Evolutionary conservation across 2,329 filamentous ascomycete genomes (phyloP).

Genomic region (Colletotrichum sp.): DNA sequence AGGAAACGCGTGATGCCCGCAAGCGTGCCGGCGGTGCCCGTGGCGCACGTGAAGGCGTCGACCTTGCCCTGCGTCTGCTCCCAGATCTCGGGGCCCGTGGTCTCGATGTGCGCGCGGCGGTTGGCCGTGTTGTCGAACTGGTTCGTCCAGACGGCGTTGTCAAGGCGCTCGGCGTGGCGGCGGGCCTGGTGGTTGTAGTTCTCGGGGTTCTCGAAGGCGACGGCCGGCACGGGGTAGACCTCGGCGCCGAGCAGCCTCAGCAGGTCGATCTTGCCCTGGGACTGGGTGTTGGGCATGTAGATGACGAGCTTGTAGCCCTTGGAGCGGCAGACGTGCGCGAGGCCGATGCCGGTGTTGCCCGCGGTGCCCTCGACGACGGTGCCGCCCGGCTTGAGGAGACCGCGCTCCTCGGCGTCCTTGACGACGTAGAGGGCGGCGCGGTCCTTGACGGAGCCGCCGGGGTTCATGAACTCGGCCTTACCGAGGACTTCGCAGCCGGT

Average conservation of each 20-base stretch:
- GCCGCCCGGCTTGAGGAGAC: constrained; percentile 81
- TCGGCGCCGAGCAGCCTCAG: constrained; percentile 90
- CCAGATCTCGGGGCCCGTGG: constrained; percentile 98
- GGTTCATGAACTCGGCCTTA: constrained; percentile 99
- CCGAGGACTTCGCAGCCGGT: constrained; percentile 94
- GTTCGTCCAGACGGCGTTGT: constrained; percentile 97
- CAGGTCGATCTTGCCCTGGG: constrained; percentile 96
- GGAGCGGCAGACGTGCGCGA: constrained; percentile 93
- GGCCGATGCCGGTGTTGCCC: constrained; percentile 96
- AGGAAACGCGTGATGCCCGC: constrained; percentile 88
- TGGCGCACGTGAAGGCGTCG: constrained; percentile 95
- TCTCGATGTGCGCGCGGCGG: constrained; percentile 92
- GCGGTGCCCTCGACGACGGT: constrained; percentile 97
- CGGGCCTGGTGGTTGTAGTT: constrained; percentile 99
- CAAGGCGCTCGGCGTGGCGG: constrained; percentile 83
- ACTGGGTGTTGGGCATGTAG: constrained; percentile 99
- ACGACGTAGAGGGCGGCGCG: constrained; percentile 94
- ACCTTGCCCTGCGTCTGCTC: constrained; percentile 83
- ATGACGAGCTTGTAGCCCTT: constrained; percentile 95
- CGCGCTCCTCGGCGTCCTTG: constrained; percentile 88
- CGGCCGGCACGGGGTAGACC: constrained; percentile 94
- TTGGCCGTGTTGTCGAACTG: constrained; percentile 99
- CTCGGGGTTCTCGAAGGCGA: constrained; percentile 90
- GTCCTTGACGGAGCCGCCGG: constrained; percentile 95
- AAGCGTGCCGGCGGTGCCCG: constrained; percentile 89